phyloP scores from a whole-genome alignment of 768 basidiomycete species.

The Chalciporus chontae region DNA sequence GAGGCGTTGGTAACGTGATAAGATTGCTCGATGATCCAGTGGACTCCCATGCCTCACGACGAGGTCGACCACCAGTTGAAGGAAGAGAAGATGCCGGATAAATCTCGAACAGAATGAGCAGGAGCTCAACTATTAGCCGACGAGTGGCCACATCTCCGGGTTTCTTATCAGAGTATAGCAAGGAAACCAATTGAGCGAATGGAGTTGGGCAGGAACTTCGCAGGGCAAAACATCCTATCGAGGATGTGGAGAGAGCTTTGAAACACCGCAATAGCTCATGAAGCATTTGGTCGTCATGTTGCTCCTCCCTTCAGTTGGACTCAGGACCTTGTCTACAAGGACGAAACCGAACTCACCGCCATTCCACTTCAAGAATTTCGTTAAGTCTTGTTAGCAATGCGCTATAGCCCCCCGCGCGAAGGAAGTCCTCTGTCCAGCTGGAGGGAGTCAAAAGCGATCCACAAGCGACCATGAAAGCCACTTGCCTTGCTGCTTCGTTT shows the following conservation, averaged over 20 bases:
- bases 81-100: slow-evolving; percentile 74
- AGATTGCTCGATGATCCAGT: slow-evolving; percentile 43
- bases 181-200: slow-evolving; percentile 74
- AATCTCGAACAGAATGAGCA: slow-evolving; percentile 84
- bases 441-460: neutral
- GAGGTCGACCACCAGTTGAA: slow-evolving; percentile 38
- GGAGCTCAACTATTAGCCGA: slow-evolving; percentile 85
- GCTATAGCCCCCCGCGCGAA: slow-evolving; percentile 80
- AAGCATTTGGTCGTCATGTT: slow-evolving; percentile 93
- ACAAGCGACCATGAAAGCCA: neutral
- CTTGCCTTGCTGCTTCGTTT: slow-evolving; percentile 85
- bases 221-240: slow-evolving; percentile 85
- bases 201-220: slow-evolving; percentile 88
- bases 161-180: slow-evolving; percentile 96
- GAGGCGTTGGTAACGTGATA: slow-evolving; percentile 68
- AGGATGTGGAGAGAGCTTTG: slow-evolving; percentile 88
- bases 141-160: slow-evolving; percentile 91
- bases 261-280: slow-evolving; percentile 91
- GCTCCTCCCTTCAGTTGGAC: slow-evolving; percentile 73
- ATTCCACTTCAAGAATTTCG: slow-evolving; percentile 92
- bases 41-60: slow-evolving; percentile 58
- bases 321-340: slow-evolving; percentile 6
- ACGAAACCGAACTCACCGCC: slow-evolving; percentile 66
- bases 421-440: slow-evolving; percentile 90
- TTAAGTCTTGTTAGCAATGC: slow-evolving; percentile 80